A percentile compares a stretch with the other conserved stretches of the same genome.
Evolutionary conservation across 257 asterid genomes (phyloP).

Genomic region (Solanum ossicruentum): DNA sequence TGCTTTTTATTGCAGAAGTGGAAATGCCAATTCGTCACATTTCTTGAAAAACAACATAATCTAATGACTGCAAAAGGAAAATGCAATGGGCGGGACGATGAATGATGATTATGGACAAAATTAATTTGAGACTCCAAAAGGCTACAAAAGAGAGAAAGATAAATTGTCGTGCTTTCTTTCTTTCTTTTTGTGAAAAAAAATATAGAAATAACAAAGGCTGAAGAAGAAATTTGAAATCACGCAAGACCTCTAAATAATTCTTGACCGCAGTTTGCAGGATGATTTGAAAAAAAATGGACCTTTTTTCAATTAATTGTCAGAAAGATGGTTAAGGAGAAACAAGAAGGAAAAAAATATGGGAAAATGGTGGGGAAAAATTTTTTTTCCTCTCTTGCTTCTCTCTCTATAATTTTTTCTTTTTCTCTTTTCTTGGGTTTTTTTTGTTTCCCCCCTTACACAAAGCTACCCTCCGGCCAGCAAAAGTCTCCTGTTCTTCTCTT

Average conservation of each 20-base stretch:
- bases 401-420: constrained; percentile 11
- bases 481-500: not conserved
- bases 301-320: constrained; percentile 58
- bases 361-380: constrained; percentile 3
- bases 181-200: not conserved
- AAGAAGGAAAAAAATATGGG: constrained; percentile 3
- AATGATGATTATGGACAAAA: not conserved
- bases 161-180: not conserved
- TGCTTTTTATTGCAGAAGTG: not conserved
- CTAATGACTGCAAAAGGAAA: not conserved
- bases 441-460: not conserved
- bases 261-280: constrained; percentile 64
- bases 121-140: not conserved
- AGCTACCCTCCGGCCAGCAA: not conserved
- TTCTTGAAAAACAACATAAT: not conserved
- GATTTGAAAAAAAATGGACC: constrained; percentile 72
- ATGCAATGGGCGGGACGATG: not conserved
- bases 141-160: not conserved
- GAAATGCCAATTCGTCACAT: not conserved
- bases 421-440: not conserved
- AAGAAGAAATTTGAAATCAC: not conserved
- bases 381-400: constrained; percentile 34
- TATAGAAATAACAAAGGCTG: not conserved
- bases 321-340: constrained; percentile 22
- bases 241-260: not conserved